Evolutionary conservation across 306 rosid genomes (phyloP).

Genomic region (Crotalaria pallida): DNA sequence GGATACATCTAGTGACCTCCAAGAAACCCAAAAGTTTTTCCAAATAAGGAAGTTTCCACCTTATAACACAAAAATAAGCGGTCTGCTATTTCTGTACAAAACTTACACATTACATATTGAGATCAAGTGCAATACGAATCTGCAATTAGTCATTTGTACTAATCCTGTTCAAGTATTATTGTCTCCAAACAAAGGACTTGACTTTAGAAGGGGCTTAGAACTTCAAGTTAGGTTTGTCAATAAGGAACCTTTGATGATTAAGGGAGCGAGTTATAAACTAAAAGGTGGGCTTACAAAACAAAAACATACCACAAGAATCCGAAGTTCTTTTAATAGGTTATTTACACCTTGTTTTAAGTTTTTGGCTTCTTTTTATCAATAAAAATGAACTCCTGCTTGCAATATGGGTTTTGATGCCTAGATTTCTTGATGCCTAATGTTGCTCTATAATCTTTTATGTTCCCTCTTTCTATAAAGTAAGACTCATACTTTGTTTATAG

Average conservation of each 20-base stretch:
- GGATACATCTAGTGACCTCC: neutral
- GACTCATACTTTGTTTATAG: neutral
- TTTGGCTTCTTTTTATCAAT: neutral
- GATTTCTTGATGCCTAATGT: neutral
- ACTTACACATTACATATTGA: neutral
- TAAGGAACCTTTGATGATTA: neutral
- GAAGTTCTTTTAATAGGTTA: neutral
- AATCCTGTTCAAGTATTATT: neutral
- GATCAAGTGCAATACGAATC: neutral
- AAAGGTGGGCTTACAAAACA: neutral
- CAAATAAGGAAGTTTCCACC: neutral
- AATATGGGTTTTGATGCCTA: neutral
- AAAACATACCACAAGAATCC: neutral
- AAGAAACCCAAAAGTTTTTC: neutral
- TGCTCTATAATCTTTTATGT: neutral
- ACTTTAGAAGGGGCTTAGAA: neutral
- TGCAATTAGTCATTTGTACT: neutral
- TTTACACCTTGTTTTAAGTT: neutral
- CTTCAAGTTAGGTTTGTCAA: neutral
- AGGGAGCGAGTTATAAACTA: neutral
- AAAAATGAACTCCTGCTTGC: neutral
- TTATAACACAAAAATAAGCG: neutral
- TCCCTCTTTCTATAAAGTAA: neutral
- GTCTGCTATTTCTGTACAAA: conserved; percentile 11
- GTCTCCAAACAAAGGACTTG: neutral